These are phyloP conservation scores for Angomonas desouzai DNA, from an alignment of 208 protist species.

Conservation along the genomic window DNA sequence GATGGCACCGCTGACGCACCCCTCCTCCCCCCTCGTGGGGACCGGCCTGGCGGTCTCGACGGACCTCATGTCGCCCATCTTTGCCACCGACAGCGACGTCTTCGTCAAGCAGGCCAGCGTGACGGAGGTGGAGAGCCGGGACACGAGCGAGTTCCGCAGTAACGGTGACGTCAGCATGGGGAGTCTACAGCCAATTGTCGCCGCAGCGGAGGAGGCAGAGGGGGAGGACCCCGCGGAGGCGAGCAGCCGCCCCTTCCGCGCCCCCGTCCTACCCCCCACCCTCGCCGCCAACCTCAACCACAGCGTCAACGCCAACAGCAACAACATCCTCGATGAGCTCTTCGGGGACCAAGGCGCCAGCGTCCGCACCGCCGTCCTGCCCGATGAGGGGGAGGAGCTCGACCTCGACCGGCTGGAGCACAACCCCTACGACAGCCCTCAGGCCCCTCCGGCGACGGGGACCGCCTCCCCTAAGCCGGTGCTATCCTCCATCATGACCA, in stretches of 20 bases:
- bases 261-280: neutral
- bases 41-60: neutral
- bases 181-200: neutral
- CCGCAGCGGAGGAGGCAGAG: neutral
- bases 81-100: neutral
- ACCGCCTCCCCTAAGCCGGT: neutral
- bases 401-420: constrained; percentile 10
- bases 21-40: neutral
- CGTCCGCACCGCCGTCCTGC: neutral
- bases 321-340: constrained; percentile 4
- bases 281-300: neutral
- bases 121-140: neutral
- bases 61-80: neutral
- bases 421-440: neutral
- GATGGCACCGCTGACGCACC: neutral
- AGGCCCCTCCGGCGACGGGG: neutral
- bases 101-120: neutral
- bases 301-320: neutral
- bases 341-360: constrained; percentile 6
- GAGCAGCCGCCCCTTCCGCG: neutral
- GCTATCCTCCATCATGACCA: neutral
- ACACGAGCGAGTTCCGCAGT: too few relatives aligned
- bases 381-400: neutral
- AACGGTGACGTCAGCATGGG: neutral
- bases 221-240: neutral